Percentiles rank a stretch among this genome's conserved stretches.
These are phyloP conservation scores for Nemania sp. DNA, from an alignment of 2,329 filamentous ascomycete species.

Conservation along the genomic window DNA sequence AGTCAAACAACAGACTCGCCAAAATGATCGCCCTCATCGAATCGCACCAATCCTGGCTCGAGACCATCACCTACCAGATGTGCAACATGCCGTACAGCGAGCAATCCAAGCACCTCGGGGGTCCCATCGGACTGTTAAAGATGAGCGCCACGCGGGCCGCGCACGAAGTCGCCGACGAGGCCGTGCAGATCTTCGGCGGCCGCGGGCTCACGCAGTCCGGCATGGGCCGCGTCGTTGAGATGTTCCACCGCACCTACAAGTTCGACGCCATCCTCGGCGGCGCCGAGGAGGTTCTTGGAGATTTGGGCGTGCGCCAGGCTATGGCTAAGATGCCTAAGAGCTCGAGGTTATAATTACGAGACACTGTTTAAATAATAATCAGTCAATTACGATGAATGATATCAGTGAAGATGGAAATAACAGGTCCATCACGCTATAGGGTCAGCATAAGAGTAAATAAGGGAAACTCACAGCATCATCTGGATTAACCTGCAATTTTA, in stretches of 20 bases:
- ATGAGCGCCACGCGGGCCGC: constrained; percentile 75
- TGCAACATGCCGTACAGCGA: constrained; percentile 78
- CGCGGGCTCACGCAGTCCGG: constrained; percentile 77
- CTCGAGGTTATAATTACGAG: constrained; percentile 67
- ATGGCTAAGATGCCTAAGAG: constrained; percentile 79
- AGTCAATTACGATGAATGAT: too few relatives aligned
- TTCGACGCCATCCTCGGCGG: constrained; percentile 79
- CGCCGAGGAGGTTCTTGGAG: constrained; percentile 79
- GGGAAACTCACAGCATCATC: too few relatives aligned
- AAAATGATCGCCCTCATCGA: constrained; percentile 85
- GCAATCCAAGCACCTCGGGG: constrained; percentile 74
- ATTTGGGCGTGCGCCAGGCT: constrained; percentile 81
- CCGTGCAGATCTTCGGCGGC: constrained; percentile 85
- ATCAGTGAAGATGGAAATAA: too few relatives aligned
- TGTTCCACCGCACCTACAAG: constrained; percentile 84
- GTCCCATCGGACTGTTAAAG: constrained; percentile 82
- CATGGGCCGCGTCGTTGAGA: constrained; percentile 82
- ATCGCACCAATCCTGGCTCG: constrained; percentile 83
- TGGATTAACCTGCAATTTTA: too few relatives aligned
- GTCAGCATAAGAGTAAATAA: too few relatives aligned
- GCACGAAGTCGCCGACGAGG: constrained; percentile 81
- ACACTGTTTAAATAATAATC: too few relatives aligned
- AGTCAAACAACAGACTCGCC: constrained; percentile 69
- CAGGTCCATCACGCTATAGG: too few relatives aligned
- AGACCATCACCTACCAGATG: constrained; percentile 87